Evolutionary conservation across 495 filamentous ascomycete genomes (phyloP), one percentile per base, ranked within the genome.

Genomic region (Aspergillus sclerotioniger): DNA sequence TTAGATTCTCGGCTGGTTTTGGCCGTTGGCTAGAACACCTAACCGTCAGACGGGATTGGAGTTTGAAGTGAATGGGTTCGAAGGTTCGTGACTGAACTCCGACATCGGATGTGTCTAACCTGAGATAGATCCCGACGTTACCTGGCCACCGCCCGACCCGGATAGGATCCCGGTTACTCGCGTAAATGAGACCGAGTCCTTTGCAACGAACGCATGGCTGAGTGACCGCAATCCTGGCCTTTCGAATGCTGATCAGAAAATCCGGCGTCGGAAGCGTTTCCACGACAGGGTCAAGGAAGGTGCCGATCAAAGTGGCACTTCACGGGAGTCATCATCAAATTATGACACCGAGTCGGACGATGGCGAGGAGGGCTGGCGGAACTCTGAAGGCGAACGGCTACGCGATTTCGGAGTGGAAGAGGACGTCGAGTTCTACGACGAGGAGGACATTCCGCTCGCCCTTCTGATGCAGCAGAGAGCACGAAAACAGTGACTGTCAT

Each of bases 61-160:
- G 25, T 97, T 87, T 72, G 84, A 90, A 64, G 86, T 86, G 25
- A 97, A 98, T 71, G 92, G 82, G 0, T 92, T 96, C 67, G 95
- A 98, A 72, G 87, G 89, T 80, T 70, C 71, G 65, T 64, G 2
- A 35, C 45, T 32, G 10, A 0, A n/a, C 32, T 48, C 19, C 10
- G 39, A n/a, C 10, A 21, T 56, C 19, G 35, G 25, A 25, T 25
- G 1, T 33, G 37, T 10, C 53, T 63, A 48, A 62, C 43, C n/a
- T 6, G 15, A 33, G 6, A 25, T 25, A 84, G 83, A 82, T 49
- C 70, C 78, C 10, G 63, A 69, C 57, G 57, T 77, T 16, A 67
- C 75, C n/a, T 98, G 94, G 94, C 94, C 94, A 19, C 94, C 95
- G 4, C 83, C 85, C 1, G 93, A 98, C 68, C 91, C 92, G 45